Evolutionary conservation across 1,139 yeast genomes (phyloP).

Genomic region (Pneumocystis jirovecii): DNA sequence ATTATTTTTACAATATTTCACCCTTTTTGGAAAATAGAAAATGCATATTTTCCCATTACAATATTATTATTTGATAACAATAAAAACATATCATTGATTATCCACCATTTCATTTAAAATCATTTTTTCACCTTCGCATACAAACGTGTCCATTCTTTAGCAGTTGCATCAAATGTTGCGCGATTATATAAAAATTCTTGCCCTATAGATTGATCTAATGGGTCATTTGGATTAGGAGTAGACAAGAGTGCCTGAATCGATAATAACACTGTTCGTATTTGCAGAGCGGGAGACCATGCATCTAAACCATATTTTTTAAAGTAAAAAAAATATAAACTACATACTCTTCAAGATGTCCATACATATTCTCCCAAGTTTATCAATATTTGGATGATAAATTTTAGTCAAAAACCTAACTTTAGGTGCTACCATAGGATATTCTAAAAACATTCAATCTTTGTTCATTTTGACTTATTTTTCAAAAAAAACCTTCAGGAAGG

Average conservation of each 20-base stretch:
- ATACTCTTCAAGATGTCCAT: slow-evolving; percentile 77
- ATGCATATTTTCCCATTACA: neutral
- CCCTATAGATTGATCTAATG: slow-evolving; percentile 69
- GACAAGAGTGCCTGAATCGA: slow-evolving; percentile 88
- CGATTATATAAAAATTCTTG: slow-evolving; percentile 42
- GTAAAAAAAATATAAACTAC: slow-evolving; percentile 7
- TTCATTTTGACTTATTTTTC: slow-evolving; percentile 28
- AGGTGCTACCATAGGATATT: slow-evolving; percentile 41
- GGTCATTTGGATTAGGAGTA: slow-evolving; percentile 97
- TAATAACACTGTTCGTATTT: slow-evolving; percentile 81
- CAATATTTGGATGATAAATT: slow-evolving; percentile 93
- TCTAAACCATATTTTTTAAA: slow-evolving; percentile 18
- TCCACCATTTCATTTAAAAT: slow-evolving; percentile 25
- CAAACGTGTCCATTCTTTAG: slow-evolving; percentile 16
- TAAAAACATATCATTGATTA: neutral
- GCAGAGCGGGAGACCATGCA: slow-evolving; percentile 96
- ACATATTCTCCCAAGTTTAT: slow-evolving; percentile 86
- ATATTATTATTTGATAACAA: neutral
- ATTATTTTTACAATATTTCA: neutral
- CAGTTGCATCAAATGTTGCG: slow-evolving; percentile 5
- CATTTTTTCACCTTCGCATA: slow-evolving; percentile 24
- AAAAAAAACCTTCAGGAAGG: neutral
- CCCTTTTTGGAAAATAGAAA: neutral
- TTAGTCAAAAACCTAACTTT: slow-evolving; percentile 53
- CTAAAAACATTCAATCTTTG: slow-evolving; percentile 56